phyloP scores from a whole-genome alignment of 148 eudicot species.

The Pharnaceum exiguum region DNA sequence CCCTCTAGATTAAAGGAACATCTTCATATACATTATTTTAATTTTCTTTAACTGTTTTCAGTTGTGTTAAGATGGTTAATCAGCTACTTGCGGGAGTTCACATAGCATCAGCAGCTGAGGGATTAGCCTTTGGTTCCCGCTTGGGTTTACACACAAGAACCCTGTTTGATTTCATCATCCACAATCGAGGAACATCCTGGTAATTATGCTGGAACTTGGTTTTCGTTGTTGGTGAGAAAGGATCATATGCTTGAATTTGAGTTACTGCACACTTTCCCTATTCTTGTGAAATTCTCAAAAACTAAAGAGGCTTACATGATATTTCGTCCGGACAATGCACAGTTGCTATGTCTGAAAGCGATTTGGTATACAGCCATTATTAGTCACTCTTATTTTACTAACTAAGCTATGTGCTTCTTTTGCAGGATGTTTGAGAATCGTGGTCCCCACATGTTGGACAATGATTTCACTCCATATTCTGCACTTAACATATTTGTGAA shows the following conservation, averaged over 20 bases:
- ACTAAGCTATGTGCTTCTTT: constrained; percentile 4
- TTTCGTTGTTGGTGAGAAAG: neutral
- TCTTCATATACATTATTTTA: neutral
- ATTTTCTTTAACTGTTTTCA: constrained; percentile 16
- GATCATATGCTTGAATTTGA: neutral
- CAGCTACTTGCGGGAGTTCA: constrained; percentile 99
- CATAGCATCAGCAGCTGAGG: constrained; percentile 98
- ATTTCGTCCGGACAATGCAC: neutral
- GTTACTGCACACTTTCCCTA: too few species aligned
- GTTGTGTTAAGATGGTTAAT: constrained; percentile 98
- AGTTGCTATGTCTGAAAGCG: too few species aligned
- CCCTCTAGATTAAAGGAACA: neutral
- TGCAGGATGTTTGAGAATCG: constrained; percentile 99
- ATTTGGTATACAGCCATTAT: too few species aligned
- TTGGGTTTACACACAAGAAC: constrained; percentile 73
- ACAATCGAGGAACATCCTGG: constrained; percentile 91
- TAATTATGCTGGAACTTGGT: constrained; percentile 18
- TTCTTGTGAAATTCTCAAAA: too few species aligned
- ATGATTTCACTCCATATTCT: constrained; percentile 91
- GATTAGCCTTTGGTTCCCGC: constrained; percentile 93
- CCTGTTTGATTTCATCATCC: constrained; percentile 59
- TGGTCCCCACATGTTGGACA: constrained; percentile 93
- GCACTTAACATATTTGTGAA: constrained; percentile 98
- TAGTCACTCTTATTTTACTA: neutral
- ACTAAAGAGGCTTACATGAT: too few species aligned